phyloP scores from a whole-genome alignment of 306 rosid species.

The Vigna nakashimae region DNA sequence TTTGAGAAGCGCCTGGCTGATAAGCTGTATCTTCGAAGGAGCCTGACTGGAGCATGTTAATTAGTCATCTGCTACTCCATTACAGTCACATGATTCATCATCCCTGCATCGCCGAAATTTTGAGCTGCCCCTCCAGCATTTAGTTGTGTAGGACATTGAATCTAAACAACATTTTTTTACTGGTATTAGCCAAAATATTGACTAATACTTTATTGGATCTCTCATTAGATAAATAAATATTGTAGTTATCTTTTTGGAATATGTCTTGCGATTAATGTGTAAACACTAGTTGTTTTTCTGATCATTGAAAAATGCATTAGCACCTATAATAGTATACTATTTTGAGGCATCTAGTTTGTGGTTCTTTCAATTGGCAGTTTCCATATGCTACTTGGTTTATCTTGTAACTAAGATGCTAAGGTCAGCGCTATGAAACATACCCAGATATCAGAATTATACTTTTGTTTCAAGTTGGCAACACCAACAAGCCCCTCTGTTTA shows the following conservation, averaged over 20 bases:
- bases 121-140: slow-evolving; percentile 45
- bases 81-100: slow-evolving; percentile 41
- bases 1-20: slow-evolving; percentile 52
- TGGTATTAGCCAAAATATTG: slow-evolving; percentile 41
- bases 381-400: not conserved
- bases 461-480: not conserved
- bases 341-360: not conserved
- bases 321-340: not conserved
- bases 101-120: slow-evolving; percentile 39
- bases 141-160: slow-evolving; percentile 52
- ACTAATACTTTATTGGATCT: slow-evolving; percentile 40
- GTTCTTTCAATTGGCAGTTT: not conserved
- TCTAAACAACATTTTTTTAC: slow-evolving; percentile 47
- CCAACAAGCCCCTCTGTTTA: no score
- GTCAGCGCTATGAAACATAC: not conserved
- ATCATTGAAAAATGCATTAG: slow-evolving; percentile 6
- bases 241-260: slow-evolving; percentile 29
- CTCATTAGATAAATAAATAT: slow-evolving; percentile 43
- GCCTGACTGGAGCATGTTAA: slow-evolving; percentile 44
- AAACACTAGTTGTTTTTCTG: slow-evolving; percentile 33
- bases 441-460: not conserved
- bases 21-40: slow-evolving; percentile 42
- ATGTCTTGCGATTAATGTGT: slow-evolving; percentile 26
- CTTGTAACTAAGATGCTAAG: no score
- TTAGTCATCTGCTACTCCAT: slow-evolving; percentile 48